phyloP scores from a whole-genome alignment of 1,284 basidiomycete species.

The Ceratobasidium sp. region DNA sequence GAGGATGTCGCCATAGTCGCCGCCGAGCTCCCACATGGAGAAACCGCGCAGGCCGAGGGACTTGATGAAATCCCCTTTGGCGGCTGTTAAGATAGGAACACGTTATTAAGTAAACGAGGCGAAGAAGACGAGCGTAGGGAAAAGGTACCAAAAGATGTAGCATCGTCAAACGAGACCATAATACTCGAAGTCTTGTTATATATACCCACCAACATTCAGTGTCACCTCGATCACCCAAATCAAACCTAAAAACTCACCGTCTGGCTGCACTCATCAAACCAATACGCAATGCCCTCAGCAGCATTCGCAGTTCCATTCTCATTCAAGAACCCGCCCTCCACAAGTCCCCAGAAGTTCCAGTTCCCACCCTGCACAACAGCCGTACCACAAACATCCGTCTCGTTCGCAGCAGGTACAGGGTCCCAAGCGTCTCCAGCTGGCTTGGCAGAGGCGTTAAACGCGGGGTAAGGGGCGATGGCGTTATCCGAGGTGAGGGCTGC shows the following conservation, averaged over 20 bases:
- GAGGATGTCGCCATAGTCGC: constrained; percentile 70
- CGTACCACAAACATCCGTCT: constrained; percentile 68
- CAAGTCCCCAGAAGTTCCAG: constrained; percentile 73
- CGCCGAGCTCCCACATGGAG: constrained; percentile 74
- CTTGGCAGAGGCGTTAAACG: constrained; percentile 62
- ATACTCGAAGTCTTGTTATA: constrained; percentile 66
- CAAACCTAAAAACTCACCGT: constrained; percentile 65
- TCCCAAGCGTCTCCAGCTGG: constrained; percentile 72
- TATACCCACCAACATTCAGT: no score
- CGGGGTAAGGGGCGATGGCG: constrained; percentile 59
- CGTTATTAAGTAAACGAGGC: no score
- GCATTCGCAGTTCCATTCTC: constrained; percentile 62
- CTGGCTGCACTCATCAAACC: constrained; percentile 74
- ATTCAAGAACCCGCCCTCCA: constrained; percentile 68
- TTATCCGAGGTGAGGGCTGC: constrained; percentile 32
- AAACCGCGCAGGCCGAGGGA: constrained; percentile 68
- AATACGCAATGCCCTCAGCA: constrained; percentile 64
- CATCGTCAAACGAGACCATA: constrained; percentile 74
- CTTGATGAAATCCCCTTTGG: constrained; percentile 73
- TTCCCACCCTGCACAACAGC: constrained; percentile 61
- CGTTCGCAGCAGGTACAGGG: constrained; percentile 57
- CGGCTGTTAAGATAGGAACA: constrained; percentile 51
- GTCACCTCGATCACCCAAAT: not conserved
- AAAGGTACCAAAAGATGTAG: constrained; percentile 62
- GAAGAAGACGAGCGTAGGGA: not conserved